phyloP scores from a whole-genome alignment of 1,284 basidiomycete species.

The Neolentinus lepideus region DNA sequence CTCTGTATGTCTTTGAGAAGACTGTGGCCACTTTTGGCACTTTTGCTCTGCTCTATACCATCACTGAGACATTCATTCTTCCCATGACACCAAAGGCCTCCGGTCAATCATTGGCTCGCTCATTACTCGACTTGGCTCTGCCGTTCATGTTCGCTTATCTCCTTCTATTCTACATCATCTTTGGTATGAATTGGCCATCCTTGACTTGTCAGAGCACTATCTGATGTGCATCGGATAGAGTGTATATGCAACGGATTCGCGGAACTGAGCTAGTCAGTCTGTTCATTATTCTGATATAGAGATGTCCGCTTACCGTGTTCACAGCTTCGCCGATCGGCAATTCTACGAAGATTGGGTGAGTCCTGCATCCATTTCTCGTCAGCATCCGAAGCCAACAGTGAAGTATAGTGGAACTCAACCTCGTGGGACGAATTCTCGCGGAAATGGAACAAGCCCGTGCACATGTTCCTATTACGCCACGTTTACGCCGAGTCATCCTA shows the following conservation, averaged over 20 bases:
- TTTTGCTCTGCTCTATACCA: conserved; percentile 85
- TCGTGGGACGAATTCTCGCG: conserved; percentile 96
- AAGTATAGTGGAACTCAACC: conserved; percentile 86
- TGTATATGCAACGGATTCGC: conserved; percentile 96
- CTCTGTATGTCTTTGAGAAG: conserved; percentile 92
- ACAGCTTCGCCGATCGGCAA: conserved; percentile 88
- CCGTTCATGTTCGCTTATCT: conserved; percentile 90
- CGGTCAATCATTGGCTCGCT: conserved; percentile 69
- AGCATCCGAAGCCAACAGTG: conserved; percentile 7
- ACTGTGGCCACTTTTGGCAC: conserved; percentile 93
- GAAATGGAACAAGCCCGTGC: conserved; percentile 93
- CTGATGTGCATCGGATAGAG: conserved; percentile 36
- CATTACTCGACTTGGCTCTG: conserved; percentile 81
- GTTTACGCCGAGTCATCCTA: conserved; percentile 85
- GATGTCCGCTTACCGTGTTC: conserved; percentile 4
- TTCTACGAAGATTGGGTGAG: conserved; percentile 94
- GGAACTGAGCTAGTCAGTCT: conserved; percentile 75
- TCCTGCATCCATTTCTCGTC: conserved; percentile 4
- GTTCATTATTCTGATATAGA: not conserved
- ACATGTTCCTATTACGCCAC: conserved; percentile 90
- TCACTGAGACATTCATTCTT: conserved; percentile 92
- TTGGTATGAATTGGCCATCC: conserved; percentile 41
- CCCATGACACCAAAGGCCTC: conserved; percentile 63
- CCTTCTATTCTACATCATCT: conserved; percentile 79
- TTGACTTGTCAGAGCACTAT: not conserved